A percentile compares a stretch with the other conserved stretches of the same genome.
These are phyloP conservation scores for Climacium dendroides DNA, from an alignment of 225 moss, liverwort and hornwort genomes.

Conservation along the genomic window DNA sequence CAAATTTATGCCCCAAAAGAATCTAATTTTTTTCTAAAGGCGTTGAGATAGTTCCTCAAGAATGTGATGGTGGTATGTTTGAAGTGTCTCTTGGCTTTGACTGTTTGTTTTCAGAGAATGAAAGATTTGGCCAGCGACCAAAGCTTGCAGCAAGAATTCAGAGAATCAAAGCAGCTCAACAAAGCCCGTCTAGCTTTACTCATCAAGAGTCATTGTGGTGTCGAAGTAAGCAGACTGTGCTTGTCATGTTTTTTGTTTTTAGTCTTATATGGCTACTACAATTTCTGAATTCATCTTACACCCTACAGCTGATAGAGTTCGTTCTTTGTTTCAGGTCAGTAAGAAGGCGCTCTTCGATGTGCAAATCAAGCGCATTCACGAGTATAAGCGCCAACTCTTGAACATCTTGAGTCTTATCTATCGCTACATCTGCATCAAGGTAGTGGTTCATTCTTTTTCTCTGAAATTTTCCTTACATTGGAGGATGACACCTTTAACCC, in stretches of 20 bases:
- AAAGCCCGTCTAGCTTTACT: conserved; percentile 22
- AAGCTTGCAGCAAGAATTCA: conserved; percentile 13
- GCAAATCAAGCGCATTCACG: conserved; percentile 66
- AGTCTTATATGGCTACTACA: not conserved
- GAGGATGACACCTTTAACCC: not conserved
- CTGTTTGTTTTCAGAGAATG: not conserved
- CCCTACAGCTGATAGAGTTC: not conserved
- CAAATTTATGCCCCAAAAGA: not conserved
- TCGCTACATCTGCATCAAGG: conserved; percentile 39
- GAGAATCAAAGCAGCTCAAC: conserved; percentile 15
- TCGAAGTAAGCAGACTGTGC: conserved; percentile 5
- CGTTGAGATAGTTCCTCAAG: not conserved
- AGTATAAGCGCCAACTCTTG: conserved; percentile 72
- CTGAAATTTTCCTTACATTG: not conserved
- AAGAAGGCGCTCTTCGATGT: conserved; percentile 57
- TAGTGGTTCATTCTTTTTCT: not conserved
- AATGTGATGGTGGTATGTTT: not conserved
- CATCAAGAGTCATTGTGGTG: conserved; percentile 11
- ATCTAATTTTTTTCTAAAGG: not conserved
- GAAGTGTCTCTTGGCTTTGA: not conserved
- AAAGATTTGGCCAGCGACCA: conserved; percentile 4
- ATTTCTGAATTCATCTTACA: not conserved
- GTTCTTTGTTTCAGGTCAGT: conserved; percentile 21
- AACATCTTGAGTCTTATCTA: conserved; percentile 61
- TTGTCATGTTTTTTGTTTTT: not conserved